Base-by-base conservation (phyloP, 2,329 filamentous ascomycete species). In the Ophiostoma perfectum region DNA sequence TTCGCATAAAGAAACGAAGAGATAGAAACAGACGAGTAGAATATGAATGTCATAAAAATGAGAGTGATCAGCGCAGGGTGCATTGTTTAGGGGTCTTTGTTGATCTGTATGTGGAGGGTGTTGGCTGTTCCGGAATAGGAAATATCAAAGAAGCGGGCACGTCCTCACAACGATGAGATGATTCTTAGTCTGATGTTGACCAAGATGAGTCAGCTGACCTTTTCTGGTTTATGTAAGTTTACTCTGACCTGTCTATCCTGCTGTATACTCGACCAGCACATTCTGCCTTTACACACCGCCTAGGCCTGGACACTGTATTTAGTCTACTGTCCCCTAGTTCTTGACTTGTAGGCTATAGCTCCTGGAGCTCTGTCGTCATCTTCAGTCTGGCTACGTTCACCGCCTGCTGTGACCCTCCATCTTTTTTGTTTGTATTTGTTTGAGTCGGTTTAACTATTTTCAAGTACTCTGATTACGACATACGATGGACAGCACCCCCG, bases 61-160 rank as follows among this genome's bases (percentile, higher is more conserved):
- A 55, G 18, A 9, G 18, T 12, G n/a, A 55, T 12, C 39, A 60
- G 55, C 11, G 16, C 36, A 41, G 5, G 18, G 4, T 36, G 42
- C 42, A 64, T 64, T 47, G 63, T 64, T 16, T 6, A 11, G 41
- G 11, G 16, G 42, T 64, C n/a, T 44, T 47, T 63, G 60, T 63
- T 6, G 14, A 27, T 36, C 27, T 36, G 27, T 16, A 8, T 12
- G 60, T 11, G 3, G 12, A 64, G 41, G 63, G 18, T 64, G 63
- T 64, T 47, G 42, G 41, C 14, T 36, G 41, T 64, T 64, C 63
- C 63, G 63, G 47, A 64, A 45, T n/a, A n/a, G 63, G 63, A 47
- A 36, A 47, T 64, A 49, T 49, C 47, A 49, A 49, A 49, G 16
- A 49, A 27, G 18, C 47, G 14, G 47, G 12, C 47, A 49, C 47